Conservation (phyloP, 768 basidiomycete genomes). For the Suillus hirtellus region DNA sequence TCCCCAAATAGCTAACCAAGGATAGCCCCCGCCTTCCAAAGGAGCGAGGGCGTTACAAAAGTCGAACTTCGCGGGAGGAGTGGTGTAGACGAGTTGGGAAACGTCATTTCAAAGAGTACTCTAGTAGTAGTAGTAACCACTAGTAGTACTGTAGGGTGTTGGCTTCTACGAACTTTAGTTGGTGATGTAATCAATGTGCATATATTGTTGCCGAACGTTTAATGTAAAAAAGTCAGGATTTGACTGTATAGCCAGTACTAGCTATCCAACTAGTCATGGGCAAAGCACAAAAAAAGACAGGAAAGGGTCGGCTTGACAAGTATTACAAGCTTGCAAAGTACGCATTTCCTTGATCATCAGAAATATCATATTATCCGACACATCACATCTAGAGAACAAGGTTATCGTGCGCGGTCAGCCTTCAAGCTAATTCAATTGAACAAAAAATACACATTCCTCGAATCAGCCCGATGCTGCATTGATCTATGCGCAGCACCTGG, state of each 20-base stretch:
- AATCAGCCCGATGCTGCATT: constrained; percentile 87
- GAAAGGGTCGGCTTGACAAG: constrained; percentile 94
- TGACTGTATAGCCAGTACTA: neutral
- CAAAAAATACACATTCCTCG: constrained; percentile 94
- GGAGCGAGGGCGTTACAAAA: constrained; percentile 22
- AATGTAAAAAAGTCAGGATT: neutral
- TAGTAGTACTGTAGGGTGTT: neutral
- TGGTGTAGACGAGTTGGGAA: constrained; percentile 31
- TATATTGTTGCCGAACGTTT: constrained; percentile 1
- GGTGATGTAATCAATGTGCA: neutral
- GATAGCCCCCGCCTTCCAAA: constrained; percentile 46
- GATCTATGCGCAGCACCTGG: constrained; percentile 99
- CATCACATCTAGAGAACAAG: constrained; percentile 77
- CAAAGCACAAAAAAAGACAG: constrained; percentile 91
- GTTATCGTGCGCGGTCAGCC: constrained; percentile 98
- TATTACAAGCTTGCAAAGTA: constrained; percentile 97
- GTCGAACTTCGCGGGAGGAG: constrained; percentile 22
- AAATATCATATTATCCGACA: constrained; percentile 12
- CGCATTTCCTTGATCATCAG: constrained; percentile 8
- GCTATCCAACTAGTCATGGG: constrained; percentile 45
- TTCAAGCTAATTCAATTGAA: constrained; percentile 99
- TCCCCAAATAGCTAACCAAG: constrained; percentile 34
- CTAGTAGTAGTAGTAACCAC: neutral
- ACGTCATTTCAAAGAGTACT: constrained; percentile 11
- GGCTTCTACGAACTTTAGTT: too few species aligned